Evolutionary conservation across 345 rosid species (phyloP).

Genomic region (Lumnitzera littorea): DNA sequence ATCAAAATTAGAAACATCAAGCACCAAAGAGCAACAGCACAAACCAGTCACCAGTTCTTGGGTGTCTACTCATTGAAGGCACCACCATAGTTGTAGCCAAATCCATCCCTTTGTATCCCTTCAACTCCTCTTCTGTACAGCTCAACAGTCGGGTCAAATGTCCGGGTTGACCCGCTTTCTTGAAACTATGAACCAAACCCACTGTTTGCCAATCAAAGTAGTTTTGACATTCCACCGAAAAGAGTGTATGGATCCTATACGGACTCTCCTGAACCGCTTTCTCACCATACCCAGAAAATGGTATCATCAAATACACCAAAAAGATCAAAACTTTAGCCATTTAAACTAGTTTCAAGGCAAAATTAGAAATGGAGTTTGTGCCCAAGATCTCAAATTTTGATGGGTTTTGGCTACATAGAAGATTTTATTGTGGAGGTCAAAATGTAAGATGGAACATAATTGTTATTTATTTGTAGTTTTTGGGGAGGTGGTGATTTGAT

Average conservation of each 20-base stretch:
- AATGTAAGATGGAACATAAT: neutral
- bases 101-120: slow-evolving; percentile 71
- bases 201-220: slow-evolving; percentile 99
- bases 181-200: slow-evolving; percentile 87
- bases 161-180: slow-evolving; percentile 86
- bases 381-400: neutral
- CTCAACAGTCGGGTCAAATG: slow-evolving; percentile 84
- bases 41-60: slow-evolving; percentile 89
- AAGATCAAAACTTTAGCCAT: slow-evolving; percentile 32
- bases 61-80: slow-evolving; percentile 94
- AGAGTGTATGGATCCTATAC: slow-evolving; percentile 86
- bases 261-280: slow-evolving; percentile 38
- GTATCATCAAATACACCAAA: slow-evolving; percentile 2
- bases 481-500: neutral
- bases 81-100: slow-evolving; percentile 86
- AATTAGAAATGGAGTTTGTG: slow-evolving; percentile 9
- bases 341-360: slow-evolving; percentile 21
- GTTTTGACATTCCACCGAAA: slow-evolving; percentile 92
- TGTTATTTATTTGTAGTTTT: neutral
- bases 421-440: neutral
- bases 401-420: neutral
- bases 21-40: slow-evolving; percentile 4
- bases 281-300: slow-evolving; percentile 26
- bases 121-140: slow-evolving; percentile 84
- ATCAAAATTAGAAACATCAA: neutral